A percentile compares a stretch with the other conserved stretches of the same genome.
Evolutionary conservation across 148 eudicot species (phyloP).

Genomic region (Chenopodium album): DNA sequence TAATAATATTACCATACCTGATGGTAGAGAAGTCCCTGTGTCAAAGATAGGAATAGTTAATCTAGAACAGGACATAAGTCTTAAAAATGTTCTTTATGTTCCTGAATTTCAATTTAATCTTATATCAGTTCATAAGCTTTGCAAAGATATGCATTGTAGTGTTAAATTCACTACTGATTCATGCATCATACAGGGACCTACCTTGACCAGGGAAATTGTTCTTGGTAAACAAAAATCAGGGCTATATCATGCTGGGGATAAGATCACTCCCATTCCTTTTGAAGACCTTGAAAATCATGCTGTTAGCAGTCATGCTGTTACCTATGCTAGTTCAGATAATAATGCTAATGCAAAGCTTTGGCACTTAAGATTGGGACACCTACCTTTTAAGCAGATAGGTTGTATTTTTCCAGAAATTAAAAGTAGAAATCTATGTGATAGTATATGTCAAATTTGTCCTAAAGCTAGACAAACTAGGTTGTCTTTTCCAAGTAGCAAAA

Average conservation of each 20-base stretch:
- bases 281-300: neutral
- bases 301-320: neutral
- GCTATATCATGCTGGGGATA: neutral
- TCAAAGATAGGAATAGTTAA: neutral
- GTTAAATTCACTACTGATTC: neutral
- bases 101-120: neutral
- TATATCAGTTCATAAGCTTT: neutral
- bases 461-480: neutral
- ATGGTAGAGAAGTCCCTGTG: neutral
- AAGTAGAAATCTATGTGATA: too few species aligned
- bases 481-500: neutral
- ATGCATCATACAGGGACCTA: neutral
- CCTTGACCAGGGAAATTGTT: neutral
- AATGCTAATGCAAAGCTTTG: neutral
- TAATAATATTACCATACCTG: neutral
- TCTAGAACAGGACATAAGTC: neutral
- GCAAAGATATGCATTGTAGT: neutral
- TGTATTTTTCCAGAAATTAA: too few species aligned
- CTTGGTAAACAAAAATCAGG: neutral
- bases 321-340: neutral
- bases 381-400: neutral
- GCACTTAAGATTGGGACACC: neutral
- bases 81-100: neutral
- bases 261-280: neutral
- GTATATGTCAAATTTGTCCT: neutral